Percentiles rank a stretch among this genome's conserved stretches.
Conservation (phyloP, 2,329 filamentous ascomycete genomes). For the Paracamarosporium sp. region DNA sequence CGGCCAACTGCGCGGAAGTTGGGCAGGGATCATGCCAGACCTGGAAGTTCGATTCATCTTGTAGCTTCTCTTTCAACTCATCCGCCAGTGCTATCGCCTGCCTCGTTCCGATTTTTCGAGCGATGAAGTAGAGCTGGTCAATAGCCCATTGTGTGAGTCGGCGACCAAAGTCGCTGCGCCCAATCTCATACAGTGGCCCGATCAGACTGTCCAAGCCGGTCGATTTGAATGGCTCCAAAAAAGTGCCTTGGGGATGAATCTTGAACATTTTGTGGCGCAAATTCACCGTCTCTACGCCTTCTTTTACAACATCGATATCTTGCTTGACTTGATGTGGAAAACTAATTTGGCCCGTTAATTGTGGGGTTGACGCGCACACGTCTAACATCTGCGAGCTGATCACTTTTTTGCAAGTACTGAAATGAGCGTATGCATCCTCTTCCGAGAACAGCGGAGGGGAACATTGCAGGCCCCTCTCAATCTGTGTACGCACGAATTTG, state of each 20-base stretch:
- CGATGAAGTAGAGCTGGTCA: slow-evolving; percentile 29
- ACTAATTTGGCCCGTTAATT: slow-evolving; percentile 36
- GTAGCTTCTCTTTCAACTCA: slow-evolving; percentile 23
- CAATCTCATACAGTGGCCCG: slow-evolving; percentile 32
- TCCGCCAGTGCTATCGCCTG: slow-evolving; percentile 34
- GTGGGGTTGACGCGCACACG: slow-evolving; percentile 34
- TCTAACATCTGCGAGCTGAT: slow-evolving; percentile 17
- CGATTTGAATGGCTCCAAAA: slow-evolving; percentile 22
- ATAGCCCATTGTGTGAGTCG: slow-evolving; percentile 30
- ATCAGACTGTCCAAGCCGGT: slow-evolving; percentile 35
- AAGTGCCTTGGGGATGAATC: slow-evolving; percentile 31
- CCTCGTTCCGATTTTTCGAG: slow-evolving; percentile 29
- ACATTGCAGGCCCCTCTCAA: slow-evolving; percentile 20
- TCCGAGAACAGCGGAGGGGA: slow-evolving; percentile 20
- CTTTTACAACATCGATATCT: not conserved
- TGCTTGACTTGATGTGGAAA: slow-evolving; percentile 21
- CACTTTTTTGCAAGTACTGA: slow-evolving; percentile 18
- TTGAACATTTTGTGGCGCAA: slow-evolving; percentile 10
- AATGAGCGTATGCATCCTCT: slow-evolving; percentile 14
- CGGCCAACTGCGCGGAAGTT: not conserved
- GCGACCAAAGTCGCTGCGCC: slow-evolving; percentile 13
- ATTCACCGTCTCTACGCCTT: not conserved
- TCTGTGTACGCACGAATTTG: slow-evolving; percentile 24
- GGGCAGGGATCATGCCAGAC: slow-evolving; percentile 4
- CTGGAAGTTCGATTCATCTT: not conserved